A percentile compares a stretch with the other conserved stretches of the same genome.
Evolutionary conservation across 192 early-diverging fungal genomes (phyloP).

Genomic region (Linnemannia schmuckeri): DNA sequence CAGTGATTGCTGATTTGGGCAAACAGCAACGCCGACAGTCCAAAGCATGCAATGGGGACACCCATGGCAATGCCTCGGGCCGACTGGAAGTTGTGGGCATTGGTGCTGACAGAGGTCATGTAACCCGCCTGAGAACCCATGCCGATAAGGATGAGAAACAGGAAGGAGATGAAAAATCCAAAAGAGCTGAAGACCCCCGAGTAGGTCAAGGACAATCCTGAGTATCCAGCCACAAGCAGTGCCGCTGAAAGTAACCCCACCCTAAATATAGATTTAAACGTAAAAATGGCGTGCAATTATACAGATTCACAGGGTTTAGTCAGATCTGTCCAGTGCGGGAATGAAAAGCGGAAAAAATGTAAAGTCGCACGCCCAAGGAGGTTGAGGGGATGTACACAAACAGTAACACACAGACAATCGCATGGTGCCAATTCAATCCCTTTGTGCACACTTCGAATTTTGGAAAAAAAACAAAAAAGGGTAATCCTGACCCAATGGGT

Average conservation of each 20-base stretch:
- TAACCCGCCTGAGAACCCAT: constrained; percentile 72
- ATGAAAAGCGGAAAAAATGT: not conserved
- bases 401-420: not conserved
- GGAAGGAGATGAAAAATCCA: constrained; percentile 56
- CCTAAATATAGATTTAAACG: constrained; percentile 9
- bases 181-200: constrained; percentile 30
- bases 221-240: constrained; percentile 30
- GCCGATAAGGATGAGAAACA: constrained; percentile 68
- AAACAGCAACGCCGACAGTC: constrained; percentile 73
- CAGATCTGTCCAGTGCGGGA: not conserved
- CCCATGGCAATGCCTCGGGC: constrained; percentile 71
- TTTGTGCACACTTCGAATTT: not conserved
- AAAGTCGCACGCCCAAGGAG: not conserved
- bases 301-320: not conserved
- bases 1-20: constrained; percentile 67
- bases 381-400: not conserved
- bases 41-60: constrained; percentile 69
- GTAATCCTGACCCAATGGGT: not conserved
- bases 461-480: not conserved
- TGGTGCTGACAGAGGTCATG: constrained; percentile 72
- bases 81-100: constrained; percentile 70
- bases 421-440: not conserved
- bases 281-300: not conserved
- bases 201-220: constrained; percentile 42
- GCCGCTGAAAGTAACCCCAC: constrained; percentile 28